These are phyloP conservation scores for Raffaelea arxii DNA, from an alignment of 2,329 filamentous ascomycete genomes.

Conservation along the genomic window DNA sequence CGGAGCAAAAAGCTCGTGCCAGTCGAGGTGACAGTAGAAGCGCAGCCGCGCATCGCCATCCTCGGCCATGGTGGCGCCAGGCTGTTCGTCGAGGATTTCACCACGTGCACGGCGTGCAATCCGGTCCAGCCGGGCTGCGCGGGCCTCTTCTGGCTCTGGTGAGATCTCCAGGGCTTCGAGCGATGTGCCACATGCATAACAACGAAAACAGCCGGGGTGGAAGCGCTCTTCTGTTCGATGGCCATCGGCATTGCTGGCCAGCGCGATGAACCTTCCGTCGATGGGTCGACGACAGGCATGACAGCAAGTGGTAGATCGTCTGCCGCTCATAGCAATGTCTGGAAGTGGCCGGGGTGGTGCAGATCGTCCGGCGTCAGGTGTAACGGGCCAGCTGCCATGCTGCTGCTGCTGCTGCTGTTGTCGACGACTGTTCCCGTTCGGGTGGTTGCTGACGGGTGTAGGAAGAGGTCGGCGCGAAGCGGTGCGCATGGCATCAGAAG, in stretches of 20 bases:
- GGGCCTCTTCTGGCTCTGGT: constrained; percentile 70
- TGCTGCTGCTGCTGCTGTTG: too few relatives aligned
- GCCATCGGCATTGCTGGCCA: background rate
- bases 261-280: constrained; percentile 78
- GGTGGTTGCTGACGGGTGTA: too few relatives aligned
- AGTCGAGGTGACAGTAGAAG: constrained; percentile 98
- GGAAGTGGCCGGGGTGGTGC: too few relatives aligned
- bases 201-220: constrained; percentile 88
- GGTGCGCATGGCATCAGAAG: too few relatives aligned
- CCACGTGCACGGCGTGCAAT: constrained; percentile 52
- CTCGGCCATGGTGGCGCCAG: constrained; percentile 54
- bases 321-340: too few relatives aligned
- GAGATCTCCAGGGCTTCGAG: constrained; percentile 96
- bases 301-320: too few relatives aligned
- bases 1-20: constrained; percentile 88
- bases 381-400: too few relatives aligned
- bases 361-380: too few relatives aligned
- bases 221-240: constrained; percentile 50
- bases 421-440: too few relatives aligned
- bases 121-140: constrained; percentile 62
- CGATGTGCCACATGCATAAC: constrained; percentile 74
- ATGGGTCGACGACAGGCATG: constrained; percentile 79
- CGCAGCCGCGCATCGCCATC: constrained; percentile 66
- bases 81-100: constrained; percentile 51
- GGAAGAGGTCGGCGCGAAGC: too few relatives aligned